Base-by-base conservation (phyloP, 23 red algal species). In the Agarophyton chilense region DNA sequence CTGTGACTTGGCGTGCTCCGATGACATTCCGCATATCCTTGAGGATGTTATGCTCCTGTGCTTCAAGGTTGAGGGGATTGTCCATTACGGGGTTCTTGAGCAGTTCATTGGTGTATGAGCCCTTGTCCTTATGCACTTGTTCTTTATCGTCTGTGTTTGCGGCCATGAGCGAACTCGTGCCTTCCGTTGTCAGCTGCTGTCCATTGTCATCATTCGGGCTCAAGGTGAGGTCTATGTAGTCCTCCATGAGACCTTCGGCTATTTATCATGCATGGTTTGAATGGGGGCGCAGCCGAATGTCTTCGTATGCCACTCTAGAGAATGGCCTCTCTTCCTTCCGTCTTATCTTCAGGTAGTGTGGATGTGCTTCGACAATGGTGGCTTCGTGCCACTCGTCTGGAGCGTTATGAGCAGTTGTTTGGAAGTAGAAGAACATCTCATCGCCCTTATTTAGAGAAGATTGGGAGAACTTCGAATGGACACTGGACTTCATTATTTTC, bases 341-440 rank as follows among this genome's bases (percentile, higher is more conserved):
- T 28, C 51, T 46, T 18, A 52, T 42, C 51, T 50, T 42, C n/a
- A 78, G 2, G 1, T 29, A 51, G 44, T 78, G 72, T 7, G 17
- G 2, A 28, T 52, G 14, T 10, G 72, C 3, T 50, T 78, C n/a
- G 1, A 78, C 13, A 1, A 78, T 18, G 24, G 4, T 33, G 35
- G 72, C 72, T 53, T 46, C 33, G 4, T 33, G 72, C 33, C 72
- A 50, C 44, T 52, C 35, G 41, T 78, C 72, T 22, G 10, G 44
- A 25, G 26, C 44, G 35, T 50, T 78, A 13, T 53, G 16, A 18
- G 40, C 11, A 9, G 34, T 78, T 18, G 44, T 78, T 46, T 33
- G n/a, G 29, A 44, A 52, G 26, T 25, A 78, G 35, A 78, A 49
- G 44, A 29, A 33, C 13, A 78, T 42, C 46, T 78, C 66, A 72